Evolutionary conservation across 2,329 filamentous ascomycete genomes (phyloP), one percentile per base, ranked within the genome.

Genomic region (Penicillium olsonii): DNA sequence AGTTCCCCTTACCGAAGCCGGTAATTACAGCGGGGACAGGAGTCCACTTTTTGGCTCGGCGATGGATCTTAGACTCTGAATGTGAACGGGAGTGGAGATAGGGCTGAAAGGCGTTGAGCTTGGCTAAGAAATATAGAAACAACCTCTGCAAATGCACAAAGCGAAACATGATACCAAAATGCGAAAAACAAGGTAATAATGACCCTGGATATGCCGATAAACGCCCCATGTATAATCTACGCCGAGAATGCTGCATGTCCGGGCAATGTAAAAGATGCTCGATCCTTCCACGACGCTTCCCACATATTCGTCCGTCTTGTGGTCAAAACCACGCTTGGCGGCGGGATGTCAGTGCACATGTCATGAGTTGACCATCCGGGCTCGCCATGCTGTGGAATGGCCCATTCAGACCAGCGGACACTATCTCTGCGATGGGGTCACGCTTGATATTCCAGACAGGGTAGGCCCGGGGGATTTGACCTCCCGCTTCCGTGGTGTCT

Each of bases 211-310:
- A 48, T 44, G 39, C 33, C 24, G 18, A 12, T 48, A 29, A 42
- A 48, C 33, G 37, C 37, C 44, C 14, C 22, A 26, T 42, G 42
- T 34, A 46, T 34, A 6, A 43, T 37, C 11, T 37, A 17, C 45
- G 45, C 45, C 45, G 39, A 48, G 33, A 48, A 48, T 44, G 45
- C 45, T 48, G 9, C 17, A 34, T 22, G 42, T 42, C 37, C 38
- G 4, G 11, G 10, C 17, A 41, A 45, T 10, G 34, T 14, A 26
- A 43, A 40, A 20, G 11, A 33, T 9, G n/a, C n/a, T 8, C 7
- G n/a, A 14, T 20, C 22, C 20, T 29, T 7, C 22, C 15, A n/a
- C n/a, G n/a, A n/a, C n/a, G n/a, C n/a, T n/a, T n/a, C 19, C 38
- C 40, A 48, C 17, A 10, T 35, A 18, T 48, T 38, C 14, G 14